phyloP scores from a whole-genome alignment of 352 stramenopile genomes.

The Globisporangium polare region DNA sequence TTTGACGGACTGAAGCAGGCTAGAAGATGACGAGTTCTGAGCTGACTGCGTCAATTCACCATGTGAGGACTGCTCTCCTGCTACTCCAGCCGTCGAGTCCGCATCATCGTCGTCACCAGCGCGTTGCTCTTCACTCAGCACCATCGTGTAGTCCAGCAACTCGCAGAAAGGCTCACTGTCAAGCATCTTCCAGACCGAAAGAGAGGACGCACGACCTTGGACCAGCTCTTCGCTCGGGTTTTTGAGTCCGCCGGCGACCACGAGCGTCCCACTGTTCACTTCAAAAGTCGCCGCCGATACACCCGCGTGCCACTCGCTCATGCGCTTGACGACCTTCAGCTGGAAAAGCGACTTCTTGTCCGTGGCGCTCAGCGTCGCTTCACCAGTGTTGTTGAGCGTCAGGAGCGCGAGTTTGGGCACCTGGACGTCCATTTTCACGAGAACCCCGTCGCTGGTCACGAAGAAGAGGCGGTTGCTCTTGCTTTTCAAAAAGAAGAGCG shows the following conservation, averaged over 20 bases:
- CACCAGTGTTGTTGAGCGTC: constrained; percentile 23
- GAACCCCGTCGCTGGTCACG: constrained; percentile 32
- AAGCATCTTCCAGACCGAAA: constrained; percentile 60
- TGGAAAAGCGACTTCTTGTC: constrained; percentile 26
- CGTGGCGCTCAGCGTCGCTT: not conserved
- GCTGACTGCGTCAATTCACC: not conserved
- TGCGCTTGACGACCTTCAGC: constrained; percentile 35
- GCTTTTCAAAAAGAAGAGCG: constrained; percentile 37
- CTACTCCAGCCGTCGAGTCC: not conserved
- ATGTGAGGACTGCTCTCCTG: not conserved
- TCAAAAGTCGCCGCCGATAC: constrained; percentile 48
- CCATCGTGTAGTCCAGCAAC: constrained; percentile 67
- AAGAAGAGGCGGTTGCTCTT: constrained; percentile 36
- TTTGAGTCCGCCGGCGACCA: constrained; percentile 50
- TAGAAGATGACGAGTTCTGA: not conserved
- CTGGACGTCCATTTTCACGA: constrained; percentile 49
- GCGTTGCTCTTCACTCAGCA: constrained; percentile 25
- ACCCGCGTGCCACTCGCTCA: constrained; percentile 58
- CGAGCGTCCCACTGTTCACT: constrained; percentile 27
- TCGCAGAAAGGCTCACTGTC: constrained; percentile 40
- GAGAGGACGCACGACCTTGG: constrained; percentile 40
- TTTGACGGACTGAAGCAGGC: constrained; percentile 15
- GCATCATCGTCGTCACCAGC: not conserved
- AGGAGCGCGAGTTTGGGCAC: constrained; percentile 37
- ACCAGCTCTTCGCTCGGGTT: constrained; percentile 54